Evolutionary conservation across 176 grass and related monocot species (phyloP).

Genomic region (Zizania latifolia): DNA sequence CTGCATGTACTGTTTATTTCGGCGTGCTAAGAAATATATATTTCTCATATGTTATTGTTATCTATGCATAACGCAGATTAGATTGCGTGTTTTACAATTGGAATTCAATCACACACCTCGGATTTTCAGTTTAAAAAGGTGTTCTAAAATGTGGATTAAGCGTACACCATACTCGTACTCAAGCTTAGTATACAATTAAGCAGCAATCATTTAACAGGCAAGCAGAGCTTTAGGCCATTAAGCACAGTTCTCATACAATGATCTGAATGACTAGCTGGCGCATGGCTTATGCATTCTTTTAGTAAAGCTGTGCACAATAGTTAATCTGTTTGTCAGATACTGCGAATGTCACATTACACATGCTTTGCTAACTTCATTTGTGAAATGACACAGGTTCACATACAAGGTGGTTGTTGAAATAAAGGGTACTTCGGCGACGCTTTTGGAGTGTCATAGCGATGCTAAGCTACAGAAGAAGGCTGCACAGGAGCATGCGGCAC

Average conservation of each 20-base stretch:
- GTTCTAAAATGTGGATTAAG: neutral
- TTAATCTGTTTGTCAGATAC: neutral
- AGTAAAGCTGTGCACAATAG: neutral
- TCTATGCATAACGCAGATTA: neutral
- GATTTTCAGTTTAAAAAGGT: neutral
- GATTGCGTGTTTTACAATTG: neutral
- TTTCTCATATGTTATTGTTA: neutral
- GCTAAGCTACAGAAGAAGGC: slow-evolving; percentile 63
- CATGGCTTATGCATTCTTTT: neutral
- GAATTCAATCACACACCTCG: neutral
- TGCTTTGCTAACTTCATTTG: slow-evolving; percentile 1
- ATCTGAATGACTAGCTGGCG: neutral
- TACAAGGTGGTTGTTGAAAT: slow-evolving; percentile 63
- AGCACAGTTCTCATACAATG: neutral
- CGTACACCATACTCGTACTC: neutral
- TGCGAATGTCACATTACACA: neutral
- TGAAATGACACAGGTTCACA: slow-evolving; percentile 64
- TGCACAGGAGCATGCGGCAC: slow-evolving; percentile 69
- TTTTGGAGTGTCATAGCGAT: slow-evolving; percentile 60
- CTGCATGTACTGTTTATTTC: slow-evolving; percentile 4
- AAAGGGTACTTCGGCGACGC: slow-evolving; percentile 26
- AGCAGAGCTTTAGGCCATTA: neutral
- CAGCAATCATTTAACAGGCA: neutral
- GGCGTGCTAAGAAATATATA: neutral
- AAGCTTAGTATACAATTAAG: neutral